Evolutionary conservation across 768 basidiomycete genomes (phyloP), one percentile per base, ranked within the genome.

Genomic region (Dioszegia hungarica): DNA sequence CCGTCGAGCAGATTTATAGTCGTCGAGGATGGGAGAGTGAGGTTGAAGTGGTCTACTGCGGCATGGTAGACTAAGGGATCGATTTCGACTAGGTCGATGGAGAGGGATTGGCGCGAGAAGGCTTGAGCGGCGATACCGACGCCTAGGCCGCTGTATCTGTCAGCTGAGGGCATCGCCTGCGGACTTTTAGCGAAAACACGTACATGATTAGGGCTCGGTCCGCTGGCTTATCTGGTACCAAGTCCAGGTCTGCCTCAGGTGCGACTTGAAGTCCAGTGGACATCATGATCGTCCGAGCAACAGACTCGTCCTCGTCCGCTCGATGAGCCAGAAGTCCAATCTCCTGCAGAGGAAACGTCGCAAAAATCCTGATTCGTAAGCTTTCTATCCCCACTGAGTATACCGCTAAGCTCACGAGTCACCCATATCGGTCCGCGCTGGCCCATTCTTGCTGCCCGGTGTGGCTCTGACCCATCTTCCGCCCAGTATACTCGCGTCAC

Each of bases 31-130:
- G 81, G 71, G 57, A 85, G 80, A 12, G 84, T 81, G n/a, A 97
- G 79, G 6, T 84, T 87, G 61, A 98, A 95, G 76, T 82, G 93
- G 29, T 75, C 78, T 25, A 83, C 81, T 15, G 93, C 90, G 25
- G 87, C 90, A 14, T 83, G 78, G 71, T 93, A 92, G 20, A 98
- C 92, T 1, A 83, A 86, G 33, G 89, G 89, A 71, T 97, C 94
- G 58, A 94, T 88, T 75, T 98, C 94, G n/a, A 93, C 82, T 45
- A 94, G 82, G 1, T 90, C 89, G 4, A 87, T 86, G 5, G 81
- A 79, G 25, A 93, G 77, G 19, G 81, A 81, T 59, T 89, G 87
- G 24, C 81, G 79, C 44, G 82, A 79, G 62, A 98, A 84, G 0
- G 89, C 81, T 39, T 84, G 82, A 0, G 89, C 86, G 2, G 89